These are phyloP conservation scores for Diplodia sapinea DNA, from an alignment of 2,329 filamentous ascomycete species.

Conservation along the genomic window DNA sequence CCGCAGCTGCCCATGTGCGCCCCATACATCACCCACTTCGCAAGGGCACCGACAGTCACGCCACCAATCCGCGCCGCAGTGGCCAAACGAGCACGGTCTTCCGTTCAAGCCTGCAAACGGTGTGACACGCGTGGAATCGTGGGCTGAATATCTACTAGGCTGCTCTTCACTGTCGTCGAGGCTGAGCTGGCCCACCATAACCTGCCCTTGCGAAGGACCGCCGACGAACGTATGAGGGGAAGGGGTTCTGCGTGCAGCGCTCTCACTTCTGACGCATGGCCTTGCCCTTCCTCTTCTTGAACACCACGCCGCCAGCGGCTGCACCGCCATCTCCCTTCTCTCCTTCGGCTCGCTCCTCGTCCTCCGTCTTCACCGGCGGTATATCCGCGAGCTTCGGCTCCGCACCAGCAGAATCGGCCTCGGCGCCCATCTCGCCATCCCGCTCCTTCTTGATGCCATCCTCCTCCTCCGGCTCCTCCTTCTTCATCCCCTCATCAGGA, in stretches of 20 bases:
- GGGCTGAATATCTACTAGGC: too few species aligned
- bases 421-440: conserved; percentile 39
- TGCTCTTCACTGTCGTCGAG: too few species aligned
- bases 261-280: conserved; percentile 65
- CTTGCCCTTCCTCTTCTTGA: conserved; percentile 80
- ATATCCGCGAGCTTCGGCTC: conserved; percentile 37
- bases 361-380: conserved; percentile 32
- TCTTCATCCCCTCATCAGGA: conserved; percentile 37
- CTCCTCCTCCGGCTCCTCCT: conserved; percentile 36
- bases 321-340: conserved; percentile 37
- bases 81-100: too few species aligned
- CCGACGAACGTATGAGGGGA: not conserved
- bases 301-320: conserved; percentile 61
- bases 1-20: too few species aligned
- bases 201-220: not conserved
- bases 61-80: too few species aligned
- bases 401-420: conserved; percentile 31
- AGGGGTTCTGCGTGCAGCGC: not conserved
- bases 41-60: too few species aligned
- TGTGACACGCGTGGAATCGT: too few species aligned
- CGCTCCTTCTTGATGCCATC: conserved; percentile 53
- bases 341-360: conserved; percentile 31
- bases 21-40: too few species aligned
- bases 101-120: too few species aligned
- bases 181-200: not conserved